Base-by-base conservation (phyloP, 1,284 basidiomycete species). In the Farysia itapuensis region DNA sequence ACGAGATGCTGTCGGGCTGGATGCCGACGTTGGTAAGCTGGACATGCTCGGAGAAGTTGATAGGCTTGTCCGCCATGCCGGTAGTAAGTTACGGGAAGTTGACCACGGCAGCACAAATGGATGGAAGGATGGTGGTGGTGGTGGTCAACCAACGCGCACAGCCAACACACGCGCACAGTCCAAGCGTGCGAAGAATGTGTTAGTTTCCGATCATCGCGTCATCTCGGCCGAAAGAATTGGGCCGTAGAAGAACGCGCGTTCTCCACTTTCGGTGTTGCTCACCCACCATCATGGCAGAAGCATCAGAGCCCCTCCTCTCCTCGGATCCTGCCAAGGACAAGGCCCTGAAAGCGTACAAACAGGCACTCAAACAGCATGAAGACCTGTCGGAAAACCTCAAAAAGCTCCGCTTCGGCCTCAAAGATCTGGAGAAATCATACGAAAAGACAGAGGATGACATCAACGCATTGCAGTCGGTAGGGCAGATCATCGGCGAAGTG, bases 401-500 rank as follows among this genome's bases (percentile, higher is more conserved):
- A 39, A 70, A 68, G 39, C 56, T 74, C 26, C 71, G 73, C 26
- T 63, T 61, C 48, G 57, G 61, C 23, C 61, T 74, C 29, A 91
- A 90, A 74, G 86, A 90, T 48, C 80, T 98, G 12, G 87, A 93
- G 75, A 86, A 86, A 70, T 87, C 88, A 47, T 98, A 86, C 73
- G 89, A 87, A 70, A 94, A 95, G 83, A 95, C 92, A 0, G 95
- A 99, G 78, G 92, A 99, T 33, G 94, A 98, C 76, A 96, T 99
- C 80, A 97, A 97, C 79, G 95, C 95, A 36, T 86, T 99, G 13
- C 95, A 98, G 78, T 95, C 90, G 11, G 95, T 98, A 9, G 95
- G 95, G 11, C 95, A 99, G 80, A 97, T 98, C 64, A 95, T 99
- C 54, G 95, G 92, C 50, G 95, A 99, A 79, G 91, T 99, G 49